These are phyloP conservation scores for Trichoderma reesei DNA, from an alignment of 495 filamentous ascomycete species.

Conservation along the genomic window DNA sequence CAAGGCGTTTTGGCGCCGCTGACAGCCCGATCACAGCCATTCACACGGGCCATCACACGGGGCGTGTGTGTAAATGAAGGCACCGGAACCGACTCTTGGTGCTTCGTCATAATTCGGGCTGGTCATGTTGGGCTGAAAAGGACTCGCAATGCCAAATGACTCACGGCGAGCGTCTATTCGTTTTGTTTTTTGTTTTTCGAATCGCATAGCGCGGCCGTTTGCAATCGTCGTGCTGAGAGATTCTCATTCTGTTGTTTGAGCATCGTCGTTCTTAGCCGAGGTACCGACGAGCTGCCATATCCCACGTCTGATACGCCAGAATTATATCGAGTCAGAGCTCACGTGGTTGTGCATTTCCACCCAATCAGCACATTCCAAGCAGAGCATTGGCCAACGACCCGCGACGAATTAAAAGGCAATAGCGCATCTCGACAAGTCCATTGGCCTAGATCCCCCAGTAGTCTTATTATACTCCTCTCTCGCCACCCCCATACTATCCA, in stretches of 20 bases:
- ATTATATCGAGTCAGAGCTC: not conserved
- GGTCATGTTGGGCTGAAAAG: not conserved
- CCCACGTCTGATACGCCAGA: not conserved
- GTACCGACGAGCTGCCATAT: not conserved
- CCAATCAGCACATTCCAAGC: not conserved
- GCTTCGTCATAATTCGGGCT: no score
- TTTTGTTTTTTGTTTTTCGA: not conserved
- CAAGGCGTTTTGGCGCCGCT: not conserved
- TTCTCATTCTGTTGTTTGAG: not conserved
- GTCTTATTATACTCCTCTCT: no score
- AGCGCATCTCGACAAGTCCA: not conserved
- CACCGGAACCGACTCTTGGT: no score
- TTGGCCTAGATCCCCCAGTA: not conserved
- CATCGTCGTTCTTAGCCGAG: not conserved
- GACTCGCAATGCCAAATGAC: not conserved
- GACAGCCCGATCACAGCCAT: not conserved
- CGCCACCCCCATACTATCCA: not conserved
- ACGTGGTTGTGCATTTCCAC: not conserved
- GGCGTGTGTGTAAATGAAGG: not conserved
- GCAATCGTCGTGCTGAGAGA: not conserved
- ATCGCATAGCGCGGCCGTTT: not conserved
- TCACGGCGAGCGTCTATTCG: not conserved
- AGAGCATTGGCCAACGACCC: not conserved
- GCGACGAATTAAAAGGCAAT: not conserved
- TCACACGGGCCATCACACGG: slow-evolving; percentile 1